Conservation (phyloP, 1,284 basidiomycete genomes). For the Cryptococcus sp. region DNA sequence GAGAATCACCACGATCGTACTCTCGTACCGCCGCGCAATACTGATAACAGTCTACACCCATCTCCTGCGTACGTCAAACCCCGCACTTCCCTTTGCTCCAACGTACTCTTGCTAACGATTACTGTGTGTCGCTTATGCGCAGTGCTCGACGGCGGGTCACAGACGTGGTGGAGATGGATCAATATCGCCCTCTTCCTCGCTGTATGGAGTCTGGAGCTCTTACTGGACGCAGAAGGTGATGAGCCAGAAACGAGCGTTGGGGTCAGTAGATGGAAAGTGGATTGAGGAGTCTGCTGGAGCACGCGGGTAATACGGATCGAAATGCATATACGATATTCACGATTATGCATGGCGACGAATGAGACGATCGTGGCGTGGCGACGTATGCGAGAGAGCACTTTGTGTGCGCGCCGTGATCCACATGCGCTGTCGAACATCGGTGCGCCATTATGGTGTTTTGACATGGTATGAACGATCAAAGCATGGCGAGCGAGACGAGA, state of each 20-base stretch:
- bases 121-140: not conserved
- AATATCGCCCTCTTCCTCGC: constrained; percentile 52
- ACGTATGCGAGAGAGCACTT: not conserved
- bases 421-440: too few relatives aligned
- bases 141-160: constrained; percentile 53
- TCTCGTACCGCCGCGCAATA: constrained; percentile 52
- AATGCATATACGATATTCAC: not conserved
- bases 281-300: constrained; percentile 21
- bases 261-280: constrained; percentile 45
- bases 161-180: constrained; percentile 55
- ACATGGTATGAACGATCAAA: too few relatives aligned
- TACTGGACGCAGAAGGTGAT: constrained; percentile 51
- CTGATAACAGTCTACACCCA: constrained; percentile 55
- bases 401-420: not conserved
- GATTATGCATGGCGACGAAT: not conserved
- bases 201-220: constrained; percentile 52
- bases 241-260: constrained; percentile 44
- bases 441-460: too few relatives aligned
- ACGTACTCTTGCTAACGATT: not conserved
- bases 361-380: too few relatives aligned
- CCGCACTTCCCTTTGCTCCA: not conserved
- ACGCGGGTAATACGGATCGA: not conserved
- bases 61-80: constrained; percentile 43
- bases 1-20: constrained; percentile 50
- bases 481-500: too few relatives aligned